Conservation (phyloP, 352 stramenopile genomes). For the Phytophthora aleatoria region DNA sequence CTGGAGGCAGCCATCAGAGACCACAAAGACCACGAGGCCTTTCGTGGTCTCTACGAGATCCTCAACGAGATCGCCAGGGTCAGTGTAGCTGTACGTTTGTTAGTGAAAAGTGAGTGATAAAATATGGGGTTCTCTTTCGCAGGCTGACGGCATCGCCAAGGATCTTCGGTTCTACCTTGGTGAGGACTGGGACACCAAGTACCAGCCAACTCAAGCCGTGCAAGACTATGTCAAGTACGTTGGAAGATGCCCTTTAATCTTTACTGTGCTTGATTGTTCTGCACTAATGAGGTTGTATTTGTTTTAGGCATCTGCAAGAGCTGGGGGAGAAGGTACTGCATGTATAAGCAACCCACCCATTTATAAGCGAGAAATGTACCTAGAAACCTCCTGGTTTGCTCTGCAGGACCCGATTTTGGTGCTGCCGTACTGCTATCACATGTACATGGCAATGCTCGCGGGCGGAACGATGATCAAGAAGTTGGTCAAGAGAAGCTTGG, state of each 20-base stretch:
- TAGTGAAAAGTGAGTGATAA: not conserved
- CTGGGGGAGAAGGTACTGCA: constrained; percentile 54
- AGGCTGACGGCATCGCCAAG: constrained; percentile 64
- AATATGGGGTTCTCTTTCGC: constrained; percentile 6
- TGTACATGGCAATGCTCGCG: constrained; percentile 75
- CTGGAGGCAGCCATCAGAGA: constrained; percentile 56
- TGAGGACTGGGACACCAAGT: constrained; percentile 62
- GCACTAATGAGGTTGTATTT: not conserved
- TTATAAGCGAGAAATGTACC: not conserved
- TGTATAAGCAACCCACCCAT: not conserved
- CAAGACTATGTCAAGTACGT: constrained; percentile 60
- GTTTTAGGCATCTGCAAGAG: constrained; percentile 50
- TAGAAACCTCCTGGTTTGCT: constrained; percentile 1
- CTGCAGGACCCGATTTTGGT: constrained; percentile 61
- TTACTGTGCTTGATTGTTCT: not conserved
- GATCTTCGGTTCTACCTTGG: constrained; percentile 68
- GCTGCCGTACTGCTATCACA: constrained; percentile 72
- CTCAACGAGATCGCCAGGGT: constrained; percentile 54
- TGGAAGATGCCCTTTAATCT: not conserved
- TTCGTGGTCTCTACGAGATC: constrained; percentile 49
- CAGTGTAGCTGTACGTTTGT: not conserved
- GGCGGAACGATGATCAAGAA: constrained; percentile 70
- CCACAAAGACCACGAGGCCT: constrained; percentile 48
- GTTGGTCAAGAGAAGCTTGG: constrained; percentile 67
- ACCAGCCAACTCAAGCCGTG: constrained; percentile 52